Base-by-base conservation (phyloP, 2,329 filamentous ascomycete species). In the Colletotrichum coccodes region DNA sequence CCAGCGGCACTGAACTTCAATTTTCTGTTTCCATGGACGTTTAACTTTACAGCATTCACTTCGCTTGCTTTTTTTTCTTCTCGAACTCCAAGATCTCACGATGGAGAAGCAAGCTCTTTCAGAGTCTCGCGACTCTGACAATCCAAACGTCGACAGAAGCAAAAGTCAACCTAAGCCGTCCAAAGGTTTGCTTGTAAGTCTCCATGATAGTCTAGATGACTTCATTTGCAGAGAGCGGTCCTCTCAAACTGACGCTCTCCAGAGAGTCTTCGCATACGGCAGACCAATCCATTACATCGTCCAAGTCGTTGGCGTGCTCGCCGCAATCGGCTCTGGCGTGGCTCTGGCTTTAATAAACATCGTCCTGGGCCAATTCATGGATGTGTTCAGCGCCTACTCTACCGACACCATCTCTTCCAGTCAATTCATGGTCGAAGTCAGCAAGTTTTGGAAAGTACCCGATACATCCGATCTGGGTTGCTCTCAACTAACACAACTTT, bases 291-390 rank as follows among this genome's bases (percentile, higher is more conserved):
- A 71, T n/a, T 76, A 76, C 54, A n/a, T 72, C 30, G 70, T 76
- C n/a, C 69, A 75, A 49, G n/a, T 21, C 11, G 67, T 76, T 32
- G 75, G 60, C 8, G 26, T 75, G 11, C 3, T 76, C 3, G 73
- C 72, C 11, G 75, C 76, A 6, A 60, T 76, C 14, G 71, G 60
- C 4, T 76, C 76, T 1, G 76, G 76, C 3, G 72, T 74, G 11
- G 74, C 73, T 1, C 56, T 77, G 11, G 75, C 75, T 36, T 68
- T 77, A 70, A 71, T 76, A 36, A 77, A 77, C 28, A 38, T 78
- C 1, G 73, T 77, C 23, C 62, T 77, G 7, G 76, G 76, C 5
- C 26, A 73, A 3, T 76, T 77, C 54, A 72, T 78, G 34, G 71
- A 72, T 3, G 52, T 76, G 2, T 57, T 77, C 23, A 73, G 70